Evolutionary conservation across 441 rosid genomes (phyloP), one percentile per base, ranked within the genome.

Genomic region (Aleurites moluccanus): DNA sequence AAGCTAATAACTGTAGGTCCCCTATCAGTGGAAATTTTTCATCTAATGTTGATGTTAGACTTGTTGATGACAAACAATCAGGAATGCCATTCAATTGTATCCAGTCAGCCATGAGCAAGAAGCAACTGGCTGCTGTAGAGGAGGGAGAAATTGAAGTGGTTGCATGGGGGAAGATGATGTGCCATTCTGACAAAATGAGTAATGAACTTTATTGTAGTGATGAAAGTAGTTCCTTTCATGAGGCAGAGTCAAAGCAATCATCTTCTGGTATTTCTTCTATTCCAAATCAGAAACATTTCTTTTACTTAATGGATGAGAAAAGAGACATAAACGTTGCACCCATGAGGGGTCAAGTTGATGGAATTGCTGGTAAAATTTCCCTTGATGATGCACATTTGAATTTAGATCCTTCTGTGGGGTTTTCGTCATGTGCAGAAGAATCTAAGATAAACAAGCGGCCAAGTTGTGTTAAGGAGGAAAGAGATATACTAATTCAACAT

Each of bases 91-190:
- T 69, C 63, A 56, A 40, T 65, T 72, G 80, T 79, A 78, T 76
- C 63, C 82, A 69, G 64, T 81, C 81, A 47, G 59, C 73, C 63
- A 71, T 78, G 72, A 55, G 45, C 60, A 69, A 64, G 45, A 69
- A 35, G 16, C 88, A 81, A 74, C 76, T 70, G 44, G 57, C 53
- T 50, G 55, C 13, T 70, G 21, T 73, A 61, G 83, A 73, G 44
- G 79, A 87, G 80, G 83, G 82, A 73, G 75, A 75, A 53, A 64
- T 16, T n/a, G 85, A 70, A 38, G 62, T 73, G 81, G 77, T 68
- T 73, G 79, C 78, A 59, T 79, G 77, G 69, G 73, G 70, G 67
- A 80, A 77, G 67, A 72, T 76, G 67, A 70, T 69, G 60, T 76
- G 61, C 64, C 75, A 80, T 73, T 80, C 86, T 76, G 80, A 63